Percentiles rank a stretch among this genome's conserved stretches.
Conservation (phyloP, 768 basidiomycete genomes). For the Phanerochaete carnosa region DNA sequence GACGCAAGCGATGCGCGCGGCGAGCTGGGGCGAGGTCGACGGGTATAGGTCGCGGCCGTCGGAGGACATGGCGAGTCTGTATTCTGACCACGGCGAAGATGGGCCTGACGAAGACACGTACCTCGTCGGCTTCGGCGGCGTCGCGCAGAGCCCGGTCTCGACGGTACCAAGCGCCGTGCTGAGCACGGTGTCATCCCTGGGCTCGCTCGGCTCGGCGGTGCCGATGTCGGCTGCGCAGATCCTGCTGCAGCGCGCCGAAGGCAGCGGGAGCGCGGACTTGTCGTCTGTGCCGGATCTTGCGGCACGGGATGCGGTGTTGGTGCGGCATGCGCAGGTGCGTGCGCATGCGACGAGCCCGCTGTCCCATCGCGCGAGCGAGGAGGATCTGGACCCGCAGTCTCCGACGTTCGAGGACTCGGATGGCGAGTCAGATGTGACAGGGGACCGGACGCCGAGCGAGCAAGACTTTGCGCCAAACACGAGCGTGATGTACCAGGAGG, state of each 20-base stretch:
- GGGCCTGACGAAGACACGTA: slow-evolving; percentile 42
- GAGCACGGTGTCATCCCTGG: slow-evolving; percentile 25
- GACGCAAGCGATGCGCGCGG: slow-evolving; percentile 53
- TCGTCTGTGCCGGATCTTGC: slow-evolving; percentile 23
- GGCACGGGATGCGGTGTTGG: slow-evolving; percentile 10
- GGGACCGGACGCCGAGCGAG: slow-evolving; percentile 24
- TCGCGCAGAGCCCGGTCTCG: slow-evolving; percentile 27
- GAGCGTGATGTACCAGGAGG: slow-evolving; percentile 30
- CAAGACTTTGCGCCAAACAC: slow-evolving; percentile 24
- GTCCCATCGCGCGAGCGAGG: slow-evolving; percentile 22
- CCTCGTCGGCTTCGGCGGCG: slow-evolving; percentile 49
- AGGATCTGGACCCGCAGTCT: slow-evolving; percentile 19
- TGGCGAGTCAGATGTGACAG: slow-evolving; percentile 26
- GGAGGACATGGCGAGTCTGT: slow-evolving; percentile 42
- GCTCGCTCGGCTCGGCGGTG: slow-evolving; percentile 16
- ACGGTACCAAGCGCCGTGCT: slow-evolving; percentile 22
- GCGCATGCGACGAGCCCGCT: slow-evolving; percentile 38
- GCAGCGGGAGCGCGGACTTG: slow-evolving; percentile 20
- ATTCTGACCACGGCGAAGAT: slow-evolving; percentile 35
- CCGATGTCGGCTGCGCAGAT: slow-evolving; percentile 21
- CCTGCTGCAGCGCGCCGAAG: slow-evolving; percentile 30
- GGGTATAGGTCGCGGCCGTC: slow-evolving; percentile 31
- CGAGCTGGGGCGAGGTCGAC: slow-evolving; percentile 59
- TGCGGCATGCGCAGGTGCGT: slow-evolving; percentile 21
- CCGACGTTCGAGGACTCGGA: slow-evolving; percentile 19